A percentile compares a stretch with the other conserved stretches of the same genome.
phyloP scores from a whole-genome alignment of 73 alveolate species.

The Uronychia setigera region DNA sequence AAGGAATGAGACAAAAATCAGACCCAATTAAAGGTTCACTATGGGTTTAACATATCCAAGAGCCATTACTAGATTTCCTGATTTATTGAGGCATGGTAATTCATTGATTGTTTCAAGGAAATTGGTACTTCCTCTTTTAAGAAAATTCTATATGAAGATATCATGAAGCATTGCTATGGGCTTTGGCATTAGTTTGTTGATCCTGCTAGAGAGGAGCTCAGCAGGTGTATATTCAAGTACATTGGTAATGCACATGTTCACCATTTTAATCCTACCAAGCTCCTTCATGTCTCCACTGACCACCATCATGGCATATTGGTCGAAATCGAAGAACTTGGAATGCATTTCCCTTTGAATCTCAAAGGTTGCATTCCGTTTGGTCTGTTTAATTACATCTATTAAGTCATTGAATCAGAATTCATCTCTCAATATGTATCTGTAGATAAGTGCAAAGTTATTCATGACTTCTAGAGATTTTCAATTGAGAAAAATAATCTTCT shows the following conservation, averaged over 20 bases:
- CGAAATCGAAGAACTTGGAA: conserved; percentile 42
- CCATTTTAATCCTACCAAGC: conserved; percentile 32
- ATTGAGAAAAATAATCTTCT: conserved; percentile 2
- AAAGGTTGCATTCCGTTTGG: conserved; percentile 20
- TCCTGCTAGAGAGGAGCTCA: conserved; percentile 21
- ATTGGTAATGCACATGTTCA: conserved; percentile 13
- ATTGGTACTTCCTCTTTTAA: conserved; percentile 36
- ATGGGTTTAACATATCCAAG: conserved; percentile 36
- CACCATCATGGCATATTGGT: conserved; percentile 37
- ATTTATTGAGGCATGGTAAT: conserved; percentile 18
- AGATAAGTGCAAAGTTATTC: conserved; percentile 33
- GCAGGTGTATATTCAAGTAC: conserved; percentile 45
- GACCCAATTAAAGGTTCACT: conserved; percentile 33
- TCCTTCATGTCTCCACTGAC: conserved; percentile 52
- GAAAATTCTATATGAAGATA: conserved; percentile 11
- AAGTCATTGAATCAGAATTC: conserved; percentile 46
- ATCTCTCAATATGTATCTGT: conserved; percentile 47
- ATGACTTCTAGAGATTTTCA: conserved; percentile 32
- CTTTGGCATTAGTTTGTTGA: conserved; percentile 47
- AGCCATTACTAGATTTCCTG: conserved; percentile 16
- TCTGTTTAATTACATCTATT: conserved; percentile 12
- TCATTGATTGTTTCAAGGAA: conserved; percentile 22
- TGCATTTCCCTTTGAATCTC: conserved; percentile 28
- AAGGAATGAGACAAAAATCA: conserved; percentile 35
- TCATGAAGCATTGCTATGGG: conserved; percentile 38